These are phyloP conservation scores for Fraxinus albicans DNA, from an alignment of 305 asterid genomes.

Conservation along the genomic window DNA sequence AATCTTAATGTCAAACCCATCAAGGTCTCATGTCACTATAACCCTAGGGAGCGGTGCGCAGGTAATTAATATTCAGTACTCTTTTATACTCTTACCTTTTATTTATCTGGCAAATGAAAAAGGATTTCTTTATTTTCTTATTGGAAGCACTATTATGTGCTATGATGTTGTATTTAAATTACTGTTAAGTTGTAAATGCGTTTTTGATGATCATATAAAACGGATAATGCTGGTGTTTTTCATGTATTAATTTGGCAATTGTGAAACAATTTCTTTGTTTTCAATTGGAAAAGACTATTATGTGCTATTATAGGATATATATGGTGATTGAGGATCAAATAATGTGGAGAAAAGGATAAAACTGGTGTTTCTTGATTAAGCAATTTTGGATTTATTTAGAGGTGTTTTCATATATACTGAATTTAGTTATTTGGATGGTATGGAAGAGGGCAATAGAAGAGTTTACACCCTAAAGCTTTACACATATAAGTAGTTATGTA, in stretches of 20 bases:
- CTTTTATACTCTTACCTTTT: not conserved
- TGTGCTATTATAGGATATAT: not conserved
- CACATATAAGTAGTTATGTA: not conserved
- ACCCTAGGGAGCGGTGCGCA: constrained; percentile 78
- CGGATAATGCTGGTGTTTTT: not conserved
- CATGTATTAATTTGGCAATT: not conserved
- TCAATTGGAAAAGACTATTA: not conserved
- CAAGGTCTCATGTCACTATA: constrained; percentile 77
- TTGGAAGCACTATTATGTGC: not conserved
- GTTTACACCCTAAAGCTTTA: not conserved
- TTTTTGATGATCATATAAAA: not conserved
- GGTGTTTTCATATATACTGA: not conserved
- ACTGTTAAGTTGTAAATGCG: not conserved
- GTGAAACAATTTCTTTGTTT: not conserved
- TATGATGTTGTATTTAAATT: not conserved
- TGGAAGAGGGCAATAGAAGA: not conserved
- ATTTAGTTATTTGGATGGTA: not conserved
- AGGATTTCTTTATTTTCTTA: not conserved
- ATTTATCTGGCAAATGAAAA: not conserved
- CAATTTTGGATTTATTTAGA: not conserved
- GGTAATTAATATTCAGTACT: constrained; percentile 35
- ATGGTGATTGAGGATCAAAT: not conserved
- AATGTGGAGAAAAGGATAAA: not conserved
- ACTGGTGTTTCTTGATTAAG: constrained; percentile 11
- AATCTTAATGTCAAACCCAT: constrained; percentile 57